Evolutionary conservation across 73 alveolate genomes (phyloP).

Genomic region (Tetrahymena malaccensis): DNA sequence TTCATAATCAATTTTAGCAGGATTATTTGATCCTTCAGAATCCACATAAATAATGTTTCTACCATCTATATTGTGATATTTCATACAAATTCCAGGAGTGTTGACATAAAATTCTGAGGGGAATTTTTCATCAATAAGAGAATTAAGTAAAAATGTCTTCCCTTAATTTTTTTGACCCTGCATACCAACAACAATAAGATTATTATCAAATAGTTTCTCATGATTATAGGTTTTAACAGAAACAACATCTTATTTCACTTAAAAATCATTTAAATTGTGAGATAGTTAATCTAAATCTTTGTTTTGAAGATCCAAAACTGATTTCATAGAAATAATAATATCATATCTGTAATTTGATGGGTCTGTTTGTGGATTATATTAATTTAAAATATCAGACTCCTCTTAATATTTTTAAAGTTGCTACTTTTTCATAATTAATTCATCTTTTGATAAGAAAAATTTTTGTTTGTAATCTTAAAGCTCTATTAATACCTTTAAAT

Average conservation of each 20-base stretch:
- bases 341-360: not conserved
- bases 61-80: not conserved
- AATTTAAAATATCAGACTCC: not conserved
- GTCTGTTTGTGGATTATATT: not conserved
- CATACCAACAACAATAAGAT: not conserved
- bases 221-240: not conserved
- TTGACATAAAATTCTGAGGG: not conserved
- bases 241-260: not conserved
- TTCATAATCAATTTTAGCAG: not conserved
- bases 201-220: not conserved
- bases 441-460: too few relatives aligned
- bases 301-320: not conserved
- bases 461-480: too few relatives aligned
- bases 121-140: not conserved
- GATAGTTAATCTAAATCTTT: not conserved
- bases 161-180: not conserved
- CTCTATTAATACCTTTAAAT: too few relatives aligned
- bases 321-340: not conserved
- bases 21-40: not conserved
- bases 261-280: not conserved
- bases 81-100: not conserved
- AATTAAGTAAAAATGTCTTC: not conserved
- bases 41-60: not conserved
- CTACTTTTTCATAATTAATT: too few relatives aligned
- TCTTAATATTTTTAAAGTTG: too few relatives aligned